phyloP scores from a whole-genome alignment of 164 flowering plant genomes.

The Pachysandra terminalis region DNA sequence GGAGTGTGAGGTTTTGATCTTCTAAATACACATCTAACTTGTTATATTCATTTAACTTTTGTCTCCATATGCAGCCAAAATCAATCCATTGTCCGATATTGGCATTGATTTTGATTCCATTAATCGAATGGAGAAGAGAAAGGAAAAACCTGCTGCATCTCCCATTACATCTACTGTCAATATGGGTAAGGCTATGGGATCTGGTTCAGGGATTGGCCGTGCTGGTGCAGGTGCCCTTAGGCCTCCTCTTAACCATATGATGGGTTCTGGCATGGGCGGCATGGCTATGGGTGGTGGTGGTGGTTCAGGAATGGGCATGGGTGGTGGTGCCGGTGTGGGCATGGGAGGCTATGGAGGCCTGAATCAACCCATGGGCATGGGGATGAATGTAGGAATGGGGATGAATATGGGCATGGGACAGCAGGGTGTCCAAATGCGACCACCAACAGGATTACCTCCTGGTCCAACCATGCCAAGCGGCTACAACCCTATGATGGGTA shows the following conservation, averaged over 20 bases:
- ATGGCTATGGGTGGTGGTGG: slow-evolving; percentile 32
- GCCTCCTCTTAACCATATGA: slow-evolving; percentile 56
- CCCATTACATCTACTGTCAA: slow-evolving; percentile 57
- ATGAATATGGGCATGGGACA: slow-evolving; percentile 37
- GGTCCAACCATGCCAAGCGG: slow-evolving; percentile 42
- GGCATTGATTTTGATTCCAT: slow-evolving; percentile 97
- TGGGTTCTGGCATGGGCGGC: slow-evolving; percentile 35
- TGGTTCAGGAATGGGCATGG: slow-evolving; percentile 37
- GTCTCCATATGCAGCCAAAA: slow-evolving; percentile 69
- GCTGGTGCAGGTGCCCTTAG: slow-evolving; percentile 74
- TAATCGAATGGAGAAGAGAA: slow-evolving; percentile 84
- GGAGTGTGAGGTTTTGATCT: background rate
- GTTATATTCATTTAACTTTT: background rate
- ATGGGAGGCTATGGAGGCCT: slow-evolving; percentile 28
- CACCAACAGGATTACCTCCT: slow-evolving; percentile 43
- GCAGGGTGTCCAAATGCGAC: slow-evolving; percentile 59
- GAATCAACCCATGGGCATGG: slow-evolving; percentile 40
- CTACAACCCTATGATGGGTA: slow-evolving; percentile 77
- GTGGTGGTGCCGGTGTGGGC: slow-evolving; percentile 19
- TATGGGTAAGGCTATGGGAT: slow-evolving; percentile 99
- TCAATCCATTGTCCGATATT: slow-evolving; percentile 84
- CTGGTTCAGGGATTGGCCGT: slow-evolving; percentile 95
- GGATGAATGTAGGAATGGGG: slow-evolving; percentile 34
- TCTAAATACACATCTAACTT: background rate
- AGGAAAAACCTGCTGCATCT: slow-evolving; percentile 61